Base-by-base conservation (phyloP, 257 asterid species). In the Striga asiatica region DNA sequence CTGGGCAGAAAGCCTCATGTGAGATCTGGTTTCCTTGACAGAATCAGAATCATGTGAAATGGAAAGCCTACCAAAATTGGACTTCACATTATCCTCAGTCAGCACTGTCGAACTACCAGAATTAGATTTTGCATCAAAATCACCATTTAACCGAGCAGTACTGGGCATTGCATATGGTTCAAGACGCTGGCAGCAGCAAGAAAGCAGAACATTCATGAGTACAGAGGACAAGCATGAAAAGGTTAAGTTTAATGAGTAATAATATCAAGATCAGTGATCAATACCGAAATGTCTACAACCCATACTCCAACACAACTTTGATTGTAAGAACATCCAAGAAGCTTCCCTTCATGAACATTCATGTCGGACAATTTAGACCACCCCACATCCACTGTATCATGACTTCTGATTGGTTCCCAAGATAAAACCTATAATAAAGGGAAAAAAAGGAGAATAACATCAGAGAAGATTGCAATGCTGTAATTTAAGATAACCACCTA, bases 221-320 rank as follows among this genome's bases (percentile, higher is more conserved):
- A 39, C 28, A 32, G 64, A 50, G 25, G 42, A 45, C 24, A 68
- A 62, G 50, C 43, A 47, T 38, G 58, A 61, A 66, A 50, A 59
- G 37, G 46, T 64, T 53, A 59, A 57, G 57, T 64, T 24, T 60
- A 66, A 43, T 16, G 37, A 31, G 42, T 59, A 25, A 50, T 58
- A 41, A 53, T 22, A 59, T 42, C 17, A 50, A 47, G 25, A 47
- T 52, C 24, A 11, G 64, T 55, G 23, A 54, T 62, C 18, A 55
- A 27, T 79, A 92, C 97, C 83, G 97, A 82, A 53, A 92, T 88
- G 76, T 92, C 99, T 25, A 88, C 99, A 53, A 92, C 97, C 99
- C 99, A 92, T 52, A 92, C 94, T 53, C 99, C 99, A 61, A 92
- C 99, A 66, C 99, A 92, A 67, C 95, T 92, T 76, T 88, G 98